Percentiles rank a stretch among this genome's conserved stretches.
Evolutionary conservation across 352 stramenopile species (phyloP).

Genomic region (Globisporangium camurandrum): DNA sequence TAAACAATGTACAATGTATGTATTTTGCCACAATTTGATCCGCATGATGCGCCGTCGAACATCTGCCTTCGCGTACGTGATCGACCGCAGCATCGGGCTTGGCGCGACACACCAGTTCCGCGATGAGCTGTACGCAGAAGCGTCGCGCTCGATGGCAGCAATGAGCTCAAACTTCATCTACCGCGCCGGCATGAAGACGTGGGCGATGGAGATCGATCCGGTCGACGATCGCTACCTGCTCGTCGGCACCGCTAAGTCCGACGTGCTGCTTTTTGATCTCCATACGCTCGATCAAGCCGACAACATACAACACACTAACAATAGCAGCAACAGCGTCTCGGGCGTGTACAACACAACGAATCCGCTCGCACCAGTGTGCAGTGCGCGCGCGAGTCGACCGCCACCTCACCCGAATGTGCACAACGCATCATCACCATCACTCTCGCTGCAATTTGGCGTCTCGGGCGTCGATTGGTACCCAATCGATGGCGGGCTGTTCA

Average conservation of each 20-base stretch:
- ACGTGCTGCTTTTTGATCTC: conserved; percentile 60
- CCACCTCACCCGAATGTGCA: background rate
- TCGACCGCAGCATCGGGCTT: conserved; percentile 45
- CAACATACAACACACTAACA: too few species aligned
- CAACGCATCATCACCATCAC: background rate
- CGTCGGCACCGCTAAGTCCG: conserved; percentile 46
- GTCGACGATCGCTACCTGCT: conserved; percentile 52
- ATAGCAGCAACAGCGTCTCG: background rate
- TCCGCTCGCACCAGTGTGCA: conserved; percentile 15
- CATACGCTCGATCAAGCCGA: conserved; percentile 40
- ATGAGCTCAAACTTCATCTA: conserved; percentile 52
- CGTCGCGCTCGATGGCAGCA: conserved; percentile 19
- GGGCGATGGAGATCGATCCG: conserved; percentile 51
- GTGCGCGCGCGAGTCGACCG: conserved; percentile 12
- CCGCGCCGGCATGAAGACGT: conserved; percentile 43
- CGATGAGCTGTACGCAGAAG: conserved; percentile 25
- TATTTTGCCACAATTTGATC: too few species aligned
- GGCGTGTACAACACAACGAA: conserved; percentile 25
- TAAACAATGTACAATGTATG: too few species aligned
- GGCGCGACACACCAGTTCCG: conserved; percentile 21
- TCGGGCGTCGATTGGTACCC: conserved; percentile 85
- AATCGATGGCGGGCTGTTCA: conserved; percentile 72
- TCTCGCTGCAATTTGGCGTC: conserved; percentile 44
- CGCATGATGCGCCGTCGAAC: conserved; percentile 5
- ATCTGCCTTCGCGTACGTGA: conserved; percentile 44